Evolutionary conservation across 208 protist genomes (phyloP).

Genomic region (Acanthamoeba royreba): DNA sequence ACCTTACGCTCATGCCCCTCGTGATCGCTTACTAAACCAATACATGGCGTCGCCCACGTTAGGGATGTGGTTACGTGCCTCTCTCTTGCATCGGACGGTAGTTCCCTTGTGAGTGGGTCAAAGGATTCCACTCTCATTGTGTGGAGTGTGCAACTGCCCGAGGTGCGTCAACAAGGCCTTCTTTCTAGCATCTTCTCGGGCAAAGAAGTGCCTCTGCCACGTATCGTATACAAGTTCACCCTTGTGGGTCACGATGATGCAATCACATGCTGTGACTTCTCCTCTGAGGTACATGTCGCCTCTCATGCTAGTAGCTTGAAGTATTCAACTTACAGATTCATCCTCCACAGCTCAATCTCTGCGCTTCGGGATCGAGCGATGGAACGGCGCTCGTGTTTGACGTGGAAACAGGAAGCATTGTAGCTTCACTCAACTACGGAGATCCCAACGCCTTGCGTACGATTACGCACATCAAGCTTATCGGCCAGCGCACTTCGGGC

Average conservation of each 20-base stretch:
- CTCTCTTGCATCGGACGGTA: background rate
- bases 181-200: constrained; percentile 32
- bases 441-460: background rate
- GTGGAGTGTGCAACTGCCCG: background rate
- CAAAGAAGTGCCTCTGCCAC: background rate
- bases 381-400: constrained; percentile 1
- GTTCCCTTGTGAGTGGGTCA: background rate
- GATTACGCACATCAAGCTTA: constrained; percentile 35
- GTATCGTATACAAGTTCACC: constrained; percentile 30
- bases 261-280: constrained; percentile 25
- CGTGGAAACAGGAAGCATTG: background rate
- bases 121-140: background rate
- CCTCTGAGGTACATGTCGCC: background rate
- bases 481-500: background rate
- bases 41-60: background rate
- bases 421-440: constrained; percentile 4
- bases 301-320: background rate
- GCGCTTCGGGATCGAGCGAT: background rate
- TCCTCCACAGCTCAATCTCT: background rate
- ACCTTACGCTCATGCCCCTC: background rate
- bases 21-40: background rate
- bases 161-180: background rate
- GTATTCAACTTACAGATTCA: background rate
- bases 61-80: constrained; percentile 15
- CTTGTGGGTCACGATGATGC: constrained; percentile 19